Evolutionary conservation across 176 grass and related monocot genomes (phyloP).

Genomic region (Paspalum notatum): DNA sequence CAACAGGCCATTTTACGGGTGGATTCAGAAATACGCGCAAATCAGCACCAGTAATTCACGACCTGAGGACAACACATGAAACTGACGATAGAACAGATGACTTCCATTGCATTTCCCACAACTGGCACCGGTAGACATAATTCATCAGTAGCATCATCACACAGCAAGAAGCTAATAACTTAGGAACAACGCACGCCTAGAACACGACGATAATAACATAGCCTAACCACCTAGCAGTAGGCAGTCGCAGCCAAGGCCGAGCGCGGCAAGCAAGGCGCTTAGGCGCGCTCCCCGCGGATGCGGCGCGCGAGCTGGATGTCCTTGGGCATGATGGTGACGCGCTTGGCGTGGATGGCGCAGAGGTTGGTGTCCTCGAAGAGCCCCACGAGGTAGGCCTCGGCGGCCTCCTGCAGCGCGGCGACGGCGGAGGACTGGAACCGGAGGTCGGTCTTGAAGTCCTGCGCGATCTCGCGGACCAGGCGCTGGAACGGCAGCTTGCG

Average conservation of each 20-base stretch:
- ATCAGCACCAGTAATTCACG: too few relatives aligned
- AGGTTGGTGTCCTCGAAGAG: constrained; percentile 95
- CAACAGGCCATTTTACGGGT: too few relatives aligned
- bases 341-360: constrained; percentile 92
- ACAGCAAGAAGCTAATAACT: neutral
- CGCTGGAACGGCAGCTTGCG: constrained; percentile 82
- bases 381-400: constrained; percentile 77
- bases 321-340: constrained; percentile 92
- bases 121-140: too few relatives aligned
- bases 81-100: too few relatives aligned
- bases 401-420: constrained; percentile 73
- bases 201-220: neutral
- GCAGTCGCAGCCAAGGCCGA: neutral
- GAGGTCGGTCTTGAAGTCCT: constrained; percentile 89
- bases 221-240: neutral
- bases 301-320: constrained; percentile 86
- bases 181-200: neutral
- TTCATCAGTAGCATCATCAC: neutral
- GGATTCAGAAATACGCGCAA: too few relatives aligned
- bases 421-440: constrained; percentile 72
- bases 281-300: constrained; percentile 44
- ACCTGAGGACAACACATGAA: too few relatives aligned
- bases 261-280: neutral
- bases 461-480: constrained; percentile 69
- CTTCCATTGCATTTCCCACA: neutral